A percentile compares a stretch with the other conserved stretches of the same genome.
These are phyloP conservation scores for Euphorbia lathyris DNA, from an alignment of 345 rosid species.

Conservation along the genomic window DNA sequence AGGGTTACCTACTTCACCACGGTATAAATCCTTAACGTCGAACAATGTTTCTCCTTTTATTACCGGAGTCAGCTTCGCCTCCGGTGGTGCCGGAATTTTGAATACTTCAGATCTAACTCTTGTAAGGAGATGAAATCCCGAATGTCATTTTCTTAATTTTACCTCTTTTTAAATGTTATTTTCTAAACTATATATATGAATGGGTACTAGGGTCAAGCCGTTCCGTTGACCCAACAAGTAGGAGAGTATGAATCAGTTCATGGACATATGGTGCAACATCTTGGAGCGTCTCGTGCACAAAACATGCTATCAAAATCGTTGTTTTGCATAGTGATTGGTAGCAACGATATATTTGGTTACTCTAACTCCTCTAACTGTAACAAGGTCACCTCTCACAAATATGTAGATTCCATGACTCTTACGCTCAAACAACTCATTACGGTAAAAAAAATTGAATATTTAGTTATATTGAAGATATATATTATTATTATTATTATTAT, in stretches of 20 bases:
- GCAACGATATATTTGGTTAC: constrained; percentile 66
- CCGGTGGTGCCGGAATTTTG: constrained; percentile 66
- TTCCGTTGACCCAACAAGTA: constrained; percentile 55
- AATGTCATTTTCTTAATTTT: no score
- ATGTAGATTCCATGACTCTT: constrained; percentile 41
- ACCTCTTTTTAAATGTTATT: no score
- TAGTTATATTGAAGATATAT: no score
- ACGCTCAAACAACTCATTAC: constrained; percentile 48
- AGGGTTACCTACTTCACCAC: constrained; percentile 47
- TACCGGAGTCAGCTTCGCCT: constrained; percentile 52
- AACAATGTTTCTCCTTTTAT: constrained; percentile 19
- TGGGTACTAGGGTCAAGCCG: constrained; percentile 41
- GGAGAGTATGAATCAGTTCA: constrained; percentile 35
- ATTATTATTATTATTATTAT: no score
- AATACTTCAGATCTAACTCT: constrained; percentile 36
- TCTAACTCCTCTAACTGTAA: constrained; percentile 37
- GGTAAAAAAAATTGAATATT: no score
- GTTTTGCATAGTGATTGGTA: no score
- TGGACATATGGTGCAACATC: constrained; percentile 8
- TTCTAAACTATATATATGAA: no score
- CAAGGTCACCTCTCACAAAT: constrained; percentile 35
- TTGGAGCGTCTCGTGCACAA: constrained; percentile 38
- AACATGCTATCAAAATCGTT: no score
- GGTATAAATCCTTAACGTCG: constrained; percentile 25
- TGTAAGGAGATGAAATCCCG: no score